phyloP scores from a whole-genome alignment of 2,329 filamentous ascomycete species.

The Raffaelea deltoideospora region DNA sequence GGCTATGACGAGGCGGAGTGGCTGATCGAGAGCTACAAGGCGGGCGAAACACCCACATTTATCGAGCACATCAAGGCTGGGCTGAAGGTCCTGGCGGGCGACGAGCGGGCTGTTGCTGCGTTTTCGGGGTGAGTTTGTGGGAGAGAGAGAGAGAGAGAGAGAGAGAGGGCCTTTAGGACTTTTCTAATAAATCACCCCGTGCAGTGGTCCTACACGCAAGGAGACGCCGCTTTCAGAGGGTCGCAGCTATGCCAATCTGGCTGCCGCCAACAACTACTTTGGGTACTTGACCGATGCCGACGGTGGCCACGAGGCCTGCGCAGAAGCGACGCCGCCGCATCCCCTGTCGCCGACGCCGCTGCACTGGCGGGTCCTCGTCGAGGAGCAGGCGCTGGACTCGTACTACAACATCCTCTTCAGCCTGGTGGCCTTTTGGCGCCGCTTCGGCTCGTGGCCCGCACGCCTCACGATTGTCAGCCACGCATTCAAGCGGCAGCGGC shows the following conservation, averaged over 20 bases:
- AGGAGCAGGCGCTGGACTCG: constrained; percentile 66
- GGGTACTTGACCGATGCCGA: constrained; percentile 15
- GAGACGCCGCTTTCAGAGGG: constrained; percentile 45
- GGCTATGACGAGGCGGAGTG: constrained; percentile 46
- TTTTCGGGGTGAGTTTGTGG: constrained; percentile 58
- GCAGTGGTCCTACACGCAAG: constrained; percentile 46
- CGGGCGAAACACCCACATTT: constrained; percentile 65
- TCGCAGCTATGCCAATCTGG: constrained; percentile 43
- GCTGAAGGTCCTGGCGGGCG: constrained; percentile 32
- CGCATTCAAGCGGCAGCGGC: constrained; percentile 49
- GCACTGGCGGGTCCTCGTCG: constrained; percentile 34
- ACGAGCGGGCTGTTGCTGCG: constrained; percentile 37
- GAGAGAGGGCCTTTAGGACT: too few relatives aligned
- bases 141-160: too few relatives aligned
- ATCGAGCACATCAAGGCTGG: constrained; percentile 59
- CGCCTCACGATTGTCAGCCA: constrained; percentile 52
- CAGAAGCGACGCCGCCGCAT: neutral
- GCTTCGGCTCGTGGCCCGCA: constrained; percentile 36
- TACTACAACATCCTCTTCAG: constrained; percentile 76
- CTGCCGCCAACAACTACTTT: constrained; percentile 30
- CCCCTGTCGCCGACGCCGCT: constrained; percentile 15
- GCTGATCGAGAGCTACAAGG: constrained; percentile 65
- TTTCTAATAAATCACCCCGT: too few relatives aligned
- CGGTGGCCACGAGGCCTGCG: neutral
- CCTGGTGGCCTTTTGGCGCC: constrained; percentile 40